Evolutionary conservation across 208 protist species (phyloP).

Genomic region (Kentomonas sorsogonicus): DNA sequence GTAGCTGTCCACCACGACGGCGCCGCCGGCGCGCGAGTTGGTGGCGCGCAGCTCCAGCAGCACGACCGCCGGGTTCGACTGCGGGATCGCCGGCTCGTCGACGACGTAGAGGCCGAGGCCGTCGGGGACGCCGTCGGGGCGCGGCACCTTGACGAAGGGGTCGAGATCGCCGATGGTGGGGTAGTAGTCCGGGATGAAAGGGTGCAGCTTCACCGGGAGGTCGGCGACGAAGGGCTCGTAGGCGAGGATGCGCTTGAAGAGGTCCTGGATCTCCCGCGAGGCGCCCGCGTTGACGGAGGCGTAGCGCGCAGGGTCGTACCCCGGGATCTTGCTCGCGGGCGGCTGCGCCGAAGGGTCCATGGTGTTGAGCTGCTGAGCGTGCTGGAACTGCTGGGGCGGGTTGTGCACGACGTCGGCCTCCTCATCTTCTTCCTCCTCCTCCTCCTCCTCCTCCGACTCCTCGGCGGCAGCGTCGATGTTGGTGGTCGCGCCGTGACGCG

Average conservation of each 20-base stretch:
- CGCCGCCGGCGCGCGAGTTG: slow-evolving; percentile 54
- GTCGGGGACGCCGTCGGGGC: slow-evolving; percentile 88
- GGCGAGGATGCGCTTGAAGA: slow-evolving; percentile 94
- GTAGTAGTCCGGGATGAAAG: slow-evolving; percentile 98
- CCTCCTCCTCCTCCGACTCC: slow-evolving; percentile 30
- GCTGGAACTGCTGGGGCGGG: slow-evolving; percentile 26
- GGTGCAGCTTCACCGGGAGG: slow-evolving; percentile 92
- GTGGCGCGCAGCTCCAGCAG: slow-evolving; percentile 83
- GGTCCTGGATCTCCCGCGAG: slow-evolving; percentile 91
- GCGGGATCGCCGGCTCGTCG: slow-evolving; percentile 94
- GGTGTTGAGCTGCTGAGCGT: slow-evolving; percentile 22
- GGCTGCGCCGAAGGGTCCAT: neutral
- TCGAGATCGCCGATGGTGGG: slow-evolving; percentile 96
- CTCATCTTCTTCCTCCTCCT: slow-evolving; percentile 22
- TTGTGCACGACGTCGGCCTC: slow-evolving; percentile 14
- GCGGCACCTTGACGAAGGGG: slow-evolving; percentile 95
- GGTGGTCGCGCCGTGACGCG: no score
- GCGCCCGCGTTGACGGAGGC: slow-evolving; percentile 75
- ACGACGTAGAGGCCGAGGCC: slow-evolving; percentile 91
- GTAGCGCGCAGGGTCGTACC: slow-evolving; percentile 89
- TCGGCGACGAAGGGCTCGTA: slow-evolving; percentile 94
- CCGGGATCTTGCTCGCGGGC: slow-evolving; percentile 9
- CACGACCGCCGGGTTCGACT: slow-evolving; percentile 95
- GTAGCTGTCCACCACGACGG: slow-evolving; percentile 90
- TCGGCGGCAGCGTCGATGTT: slow-evolving; percentile 15